These are phyloP conservation scores for Malassezia equina DNA, from an alignment of 1,284 basidiomycete genomes.

Conservation along the genomic window DNA sequence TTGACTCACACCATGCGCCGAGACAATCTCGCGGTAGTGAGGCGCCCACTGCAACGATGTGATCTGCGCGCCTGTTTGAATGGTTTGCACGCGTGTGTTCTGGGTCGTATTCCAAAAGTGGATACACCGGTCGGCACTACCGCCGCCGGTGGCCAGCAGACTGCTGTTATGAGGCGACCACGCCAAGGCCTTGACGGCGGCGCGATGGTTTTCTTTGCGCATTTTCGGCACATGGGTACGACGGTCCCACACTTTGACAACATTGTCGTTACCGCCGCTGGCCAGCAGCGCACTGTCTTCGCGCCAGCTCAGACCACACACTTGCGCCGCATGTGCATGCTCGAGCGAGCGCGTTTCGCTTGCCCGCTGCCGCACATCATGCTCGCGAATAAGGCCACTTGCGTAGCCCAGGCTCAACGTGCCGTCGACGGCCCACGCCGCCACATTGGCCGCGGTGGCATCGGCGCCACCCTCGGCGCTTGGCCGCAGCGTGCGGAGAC, in stretches of 20 bases:
- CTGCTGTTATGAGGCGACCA: constrained; percentile 97
- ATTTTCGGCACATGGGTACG: constrained; percentile 76
- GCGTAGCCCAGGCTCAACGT: constrained; percentile 40
- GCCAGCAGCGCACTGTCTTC: constrained; percentile 61
- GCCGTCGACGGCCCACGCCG: constrained; percentile 41
- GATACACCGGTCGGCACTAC: constrained; percentile 84
- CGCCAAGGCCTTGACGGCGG: constrained; percentile 59
- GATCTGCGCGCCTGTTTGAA: constrained; percentile 60
- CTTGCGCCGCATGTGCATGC: constrained; percentile 38
- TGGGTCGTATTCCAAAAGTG: constrained; percentile 63
- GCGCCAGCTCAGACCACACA: constrained; percentile 44
- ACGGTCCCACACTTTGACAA: constrained; percentile 85
- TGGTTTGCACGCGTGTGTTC: constrained; percentile 38
- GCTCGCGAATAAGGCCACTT: constrained; percentile 41
- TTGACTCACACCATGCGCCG: constrained; percentile 64
- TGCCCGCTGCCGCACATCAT: constrained; percentile 40
- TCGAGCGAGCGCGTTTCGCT: constrained; percentile 33
- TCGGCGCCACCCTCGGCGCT: constrained; percentile 38
- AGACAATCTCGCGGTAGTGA: constrained; percentile 79
- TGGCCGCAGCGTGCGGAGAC: constrained; percentile 59
- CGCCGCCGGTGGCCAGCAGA: constrained; percentile 84
- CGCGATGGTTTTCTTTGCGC: constrained; percentile 62
- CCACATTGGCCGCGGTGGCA: constrained; percentile 27
- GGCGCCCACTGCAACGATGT: constrained; percentile 82
- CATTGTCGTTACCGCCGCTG: constrained; percentile 92